phyloP scores from a whole-genome alignment of 2,329 filamentous ascomycete genomes.

The Grosmannia penicillata region DNA sequence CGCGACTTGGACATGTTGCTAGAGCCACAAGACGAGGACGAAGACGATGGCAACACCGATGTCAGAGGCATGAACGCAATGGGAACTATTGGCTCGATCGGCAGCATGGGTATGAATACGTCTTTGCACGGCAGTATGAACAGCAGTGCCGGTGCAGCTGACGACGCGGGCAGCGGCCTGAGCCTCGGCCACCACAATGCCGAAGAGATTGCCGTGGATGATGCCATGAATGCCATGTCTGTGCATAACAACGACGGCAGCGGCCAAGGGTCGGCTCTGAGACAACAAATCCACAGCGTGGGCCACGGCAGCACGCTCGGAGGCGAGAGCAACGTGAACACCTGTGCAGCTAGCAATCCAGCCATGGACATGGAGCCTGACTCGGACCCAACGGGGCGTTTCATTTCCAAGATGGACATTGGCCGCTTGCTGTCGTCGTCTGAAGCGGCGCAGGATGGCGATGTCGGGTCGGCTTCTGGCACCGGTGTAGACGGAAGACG shows the following conservation, averaged over 20 bases:
- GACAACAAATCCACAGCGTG: neutral
- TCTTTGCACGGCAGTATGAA: too few species aligned
- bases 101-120: too few species aligned
- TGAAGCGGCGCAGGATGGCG: constrained; percentile 2
- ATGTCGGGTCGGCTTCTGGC: neutral
- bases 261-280: too few species aligned
- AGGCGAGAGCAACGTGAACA: neutral
- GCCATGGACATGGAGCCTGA: constrained; percentile 7
- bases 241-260: constrained; percentile 4
- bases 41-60: constrained; percentile 12
- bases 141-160: too few species aligned
- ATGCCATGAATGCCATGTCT: neutral
- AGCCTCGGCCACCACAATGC: neutral
- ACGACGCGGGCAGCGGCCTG: neutral
- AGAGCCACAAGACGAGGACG: constrained; percentile 28
- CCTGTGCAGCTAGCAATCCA: constrained; percentile 1
- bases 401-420: constrained; percentile 12
- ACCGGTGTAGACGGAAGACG: too few species aligned
- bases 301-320: neutral
- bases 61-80: neutral
- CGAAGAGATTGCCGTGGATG: constrained; percentile 2
- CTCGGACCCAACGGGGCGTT: constrained; percentile 4
- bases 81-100: too few species aligned
- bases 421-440: constrained; percentile 10
- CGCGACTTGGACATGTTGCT: constrained; percentile 38